Conservation (phyloP, 75 land plant species). For the Picea glauca region DNA sequence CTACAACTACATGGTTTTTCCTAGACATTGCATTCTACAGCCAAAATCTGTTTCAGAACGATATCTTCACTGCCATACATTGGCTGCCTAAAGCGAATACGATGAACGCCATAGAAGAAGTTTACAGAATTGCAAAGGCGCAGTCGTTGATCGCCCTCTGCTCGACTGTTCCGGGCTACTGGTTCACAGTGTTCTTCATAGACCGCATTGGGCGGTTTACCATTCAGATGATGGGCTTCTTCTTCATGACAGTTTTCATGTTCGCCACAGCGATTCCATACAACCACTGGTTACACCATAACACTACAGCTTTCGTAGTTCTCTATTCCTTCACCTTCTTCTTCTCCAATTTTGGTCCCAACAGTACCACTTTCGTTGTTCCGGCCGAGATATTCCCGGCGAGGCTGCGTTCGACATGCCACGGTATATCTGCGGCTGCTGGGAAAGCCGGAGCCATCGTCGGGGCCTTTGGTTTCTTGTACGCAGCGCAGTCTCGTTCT, state of each 20-base stretch:
- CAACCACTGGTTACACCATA: conserved; percentile 31
- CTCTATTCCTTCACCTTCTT: conserved; percentile 50
- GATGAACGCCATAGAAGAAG: conserved; percentile 56
- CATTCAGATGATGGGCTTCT: conserved; percentile 63
- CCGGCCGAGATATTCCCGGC: conserved; percentile 49
- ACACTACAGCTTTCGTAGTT: conserved; percentile 32
- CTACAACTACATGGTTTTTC: conserved; percentile 41
- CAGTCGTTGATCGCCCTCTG: conserved; percentile 57
- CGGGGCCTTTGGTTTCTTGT: conserved; percentile 41
- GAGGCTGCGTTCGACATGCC: conserved; percentile 37
- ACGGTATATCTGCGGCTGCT: conserved; percentile 37
- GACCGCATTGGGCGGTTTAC: conserved; percentile 46
- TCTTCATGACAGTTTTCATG: conserved; percentile 81
- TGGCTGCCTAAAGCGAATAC: conserved; percentile 20
- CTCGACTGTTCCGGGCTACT: conserved; percentile 64
- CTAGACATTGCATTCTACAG: conserved; percentile 51
- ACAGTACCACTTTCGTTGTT: conserved; percentile 30
- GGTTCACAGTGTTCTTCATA: conserved; percentile 56
- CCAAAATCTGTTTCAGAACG: conserved; percentile 52
- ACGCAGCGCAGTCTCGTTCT: conserved; percentile 44
- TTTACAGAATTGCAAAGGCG: conserved; percentile 35
- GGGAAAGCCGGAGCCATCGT: conserved; percentile 39
- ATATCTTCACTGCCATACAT: conserved; percentile 39
- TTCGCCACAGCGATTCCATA: conserved; percentile 55
- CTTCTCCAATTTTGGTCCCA: conserved; percentile 32